Evolutionary conservation across 805 yeast genomes (phyloP).

Genomic region (Ogataea pignaliae): DNA sequence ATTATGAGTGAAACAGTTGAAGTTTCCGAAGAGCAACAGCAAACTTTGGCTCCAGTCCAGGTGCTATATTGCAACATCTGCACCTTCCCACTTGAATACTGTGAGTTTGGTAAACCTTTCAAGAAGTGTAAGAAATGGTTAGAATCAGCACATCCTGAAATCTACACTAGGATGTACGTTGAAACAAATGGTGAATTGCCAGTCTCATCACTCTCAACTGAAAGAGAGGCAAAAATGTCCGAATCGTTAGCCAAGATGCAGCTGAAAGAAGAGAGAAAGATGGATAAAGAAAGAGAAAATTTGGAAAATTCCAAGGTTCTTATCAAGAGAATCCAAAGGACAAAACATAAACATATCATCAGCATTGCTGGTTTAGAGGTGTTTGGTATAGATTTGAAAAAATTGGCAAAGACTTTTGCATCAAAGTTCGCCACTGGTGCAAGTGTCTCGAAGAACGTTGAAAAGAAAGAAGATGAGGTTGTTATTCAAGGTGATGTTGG

Average conservation of each 20-base stretch:
- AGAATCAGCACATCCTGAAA: constrained; percentile 48
- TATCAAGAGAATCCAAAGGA: constrained; percentile 84
- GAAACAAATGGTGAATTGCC: constrained; percentile 21
- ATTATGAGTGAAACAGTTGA: constrained; percentile 10
- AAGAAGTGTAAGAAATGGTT: constrained; percentile 86
- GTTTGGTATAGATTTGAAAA: constrained; percentile 83
- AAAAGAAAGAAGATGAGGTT: constrained; percentile 80
- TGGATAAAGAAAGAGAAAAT: constrained; percentile 77
- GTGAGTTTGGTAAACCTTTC: constrained; percentile 83
- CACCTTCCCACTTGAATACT: constrained; percentile 82
- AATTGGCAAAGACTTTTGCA: constrained; percentile 86
- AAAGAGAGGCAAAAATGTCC: constrained; percentile 77
- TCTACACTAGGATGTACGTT: constrained; percentile 57
- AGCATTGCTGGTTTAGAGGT: constrained; percentile 87
- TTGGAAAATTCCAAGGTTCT: constrained; percentile 75
- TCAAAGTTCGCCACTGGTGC: constrained; percentile 96
- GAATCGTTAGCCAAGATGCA: constrained; percentile 82
- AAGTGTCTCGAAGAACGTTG: constrained; percentile 82
- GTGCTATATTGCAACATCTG: constrained; percentile 76
- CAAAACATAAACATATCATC: constrained; percentile 82
- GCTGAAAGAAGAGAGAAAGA: constrained; percentile 78
- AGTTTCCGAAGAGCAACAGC: neutral
- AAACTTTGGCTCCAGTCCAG: constrained; percentile 18
- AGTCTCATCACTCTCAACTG: constrained; percentile 40
- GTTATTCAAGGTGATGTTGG: constrained; percentile 93